Evolutionary conservation across 1,139 yeast species (phyloP), one percentile per base, ranked within the genome.

Genomic region (Pichia sp.): DNA sequence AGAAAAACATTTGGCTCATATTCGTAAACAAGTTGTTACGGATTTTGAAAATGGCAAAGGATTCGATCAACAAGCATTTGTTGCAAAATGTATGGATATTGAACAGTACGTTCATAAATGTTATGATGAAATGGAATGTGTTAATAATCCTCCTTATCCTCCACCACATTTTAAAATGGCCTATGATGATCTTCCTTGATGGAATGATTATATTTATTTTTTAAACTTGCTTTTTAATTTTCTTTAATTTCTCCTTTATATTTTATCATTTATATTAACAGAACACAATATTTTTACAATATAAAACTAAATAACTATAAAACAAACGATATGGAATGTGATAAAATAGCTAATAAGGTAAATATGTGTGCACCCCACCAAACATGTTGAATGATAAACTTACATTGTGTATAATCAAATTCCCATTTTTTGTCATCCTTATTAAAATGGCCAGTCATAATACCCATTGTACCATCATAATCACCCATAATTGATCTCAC

Each of bases 401-500:
- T 80, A 62, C 98, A 91, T 47, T 83, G 68, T 6, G 71, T 62
- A 62, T 77, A 88, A 25, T 71, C 65, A 65, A 84, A 87, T n/a
- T 70, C 70, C 91, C 93, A 83, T 14, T 54, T 52, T 2, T 57
- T 51, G 1, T 61, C 49, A 2, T 48, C 48, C 7, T 56, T 46
- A 49, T 72, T 62, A 57, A 73, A 82, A 41, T 68, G 74, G 2
- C 95, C 96, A 1, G 88, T 79, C 49, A 91, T 64, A 16, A 91
- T 63, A 0, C 96, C 98, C 1, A 91, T 76, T 55, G 84, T 86
- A 3, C 98, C 98, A 41, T 81, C 84, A 55, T 70, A 91, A 58
- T 89, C 96, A 11, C 97, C 98, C 98, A 91, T 91, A 80, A 89
- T 84, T 27, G 96, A 78, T 43, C 88, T 69, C 11, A 91, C 96